Conservation (phyloP, 768 basidiomycete species). For the Tylopilus sp. region DNA sequence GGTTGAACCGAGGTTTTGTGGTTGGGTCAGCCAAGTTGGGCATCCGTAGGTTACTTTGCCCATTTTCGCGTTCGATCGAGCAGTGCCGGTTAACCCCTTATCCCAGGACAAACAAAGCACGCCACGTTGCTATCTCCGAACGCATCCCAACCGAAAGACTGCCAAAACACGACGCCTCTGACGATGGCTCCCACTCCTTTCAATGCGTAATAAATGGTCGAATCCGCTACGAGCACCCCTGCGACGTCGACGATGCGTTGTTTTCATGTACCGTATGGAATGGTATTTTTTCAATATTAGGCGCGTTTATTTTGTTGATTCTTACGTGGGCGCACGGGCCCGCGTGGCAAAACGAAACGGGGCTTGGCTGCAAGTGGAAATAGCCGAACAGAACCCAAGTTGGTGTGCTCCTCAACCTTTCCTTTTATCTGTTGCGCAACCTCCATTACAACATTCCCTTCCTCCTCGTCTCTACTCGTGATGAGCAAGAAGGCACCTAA, state of each 20-base stretch:
- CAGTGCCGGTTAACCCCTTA: conserved; percentile 26
- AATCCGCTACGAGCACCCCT: conserved; percentile 17
- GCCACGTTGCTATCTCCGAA: conserved; percentile 10
- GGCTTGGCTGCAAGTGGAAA: conserved; percentile 38
- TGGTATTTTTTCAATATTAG: conserved; percentile 32
- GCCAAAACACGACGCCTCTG: background rate
- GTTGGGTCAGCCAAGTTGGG: background rate
- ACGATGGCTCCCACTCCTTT: conserved; percentile 5
- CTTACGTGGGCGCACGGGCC: conserved; percentile 39
- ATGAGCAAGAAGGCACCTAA: conserved; percentile 55
- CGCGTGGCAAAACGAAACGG: conserved; percentile 38
- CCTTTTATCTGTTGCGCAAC: conserved; percentile 38
- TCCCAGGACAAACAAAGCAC: conserved; percentile 32
- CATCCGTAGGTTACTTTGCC: conserved; percentile 3
- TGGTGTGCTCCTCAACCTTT: conserved; percentile 39
- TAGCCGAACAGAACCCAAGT: conserved; percentile 39
- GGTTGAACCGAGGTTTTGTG: conserved; percentile 5
- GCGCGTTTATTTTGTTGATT: conserved; percentile 34
- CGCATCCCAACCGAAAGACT: background rate
- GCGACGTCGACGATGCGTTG: conserved; percentile 21
- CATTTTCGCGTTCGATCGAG: conserved; percentile 21
- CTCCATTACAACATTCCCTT: conserved; percentile 17
- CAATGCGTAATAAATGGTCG: conserved; percentile 10
- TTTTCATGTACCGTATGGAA: conserved; percentile 29
- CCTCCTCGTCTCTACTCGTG: conserved; percentile 13